Percentiles rank a stretch among this genome's conserved stretches.
These are phyloP conservation scores for Stygiomarasmius scandens DNA, from an alignment of 1,284 basidiomycete genomes.

Conservation along the genomic window DNA sequence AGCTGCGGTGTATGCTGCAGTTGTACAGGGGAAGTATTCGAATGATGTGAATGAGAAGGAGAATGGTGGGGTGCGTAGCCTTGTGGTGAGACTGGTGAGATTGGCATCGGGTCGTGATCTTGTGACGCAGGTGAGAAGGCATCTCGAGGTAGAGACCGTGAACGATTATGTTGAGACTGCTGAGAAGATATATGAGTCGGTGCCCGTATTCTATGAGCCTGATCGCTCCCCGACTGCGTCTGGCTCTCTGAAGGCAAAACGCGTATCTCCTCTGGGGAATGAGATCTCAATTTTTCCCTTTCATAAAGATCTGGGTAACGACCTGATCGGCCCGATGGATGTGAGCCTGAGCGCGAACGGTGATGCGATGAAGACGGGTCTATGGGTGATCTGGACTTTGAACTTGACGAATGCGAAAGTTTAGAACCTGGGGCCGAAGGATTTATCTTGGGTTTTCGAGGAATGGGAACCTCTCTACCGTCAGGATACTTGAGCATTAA, in stretches of 20 bases:
- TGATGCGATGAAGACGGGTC: conserved; percentile 12
- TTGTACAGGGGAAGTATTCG: conserved; percentile 22
- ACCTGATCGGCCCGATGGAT: conserved; percentile 9
- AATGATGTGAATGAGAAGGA: neutral
- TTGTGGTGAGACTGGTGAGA: conserved; percentile 22
- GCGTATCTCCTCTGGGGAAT: conserved; percentile 55
- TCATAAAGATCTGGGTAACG: conserved; percentile 26
- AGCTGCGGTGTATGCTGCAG: conserved; percentile 14
- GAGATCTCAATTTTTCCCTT: conserved; percentile 24
- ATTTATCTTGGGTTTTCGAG: conserved; percentile 27
- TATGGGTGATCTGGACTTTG: conserved; percentile 26
- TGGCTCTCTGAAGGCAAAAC: conserved; percentile 46
- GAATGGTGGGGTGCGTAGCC: neutral
- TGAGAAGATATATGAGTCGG: conserved; percentile 26
- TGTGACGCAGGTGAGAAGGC: conserved; percentile 21
- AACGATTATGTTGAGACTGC: conserved; percentile 36
- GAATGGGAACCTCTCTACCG: conserved; percentile 64
- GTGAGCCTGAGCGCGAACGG: conserved; percentile 13
- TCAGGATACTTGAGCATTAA: conserved; percentile 72
- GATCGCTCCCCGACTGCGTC: conserved; percentile 33
- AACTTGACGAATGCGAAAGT: conserved; percentile 14
- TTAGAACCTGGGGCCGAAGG: conserved; percentile 15
- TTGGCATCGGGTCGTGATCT: conserved; percentile 25
- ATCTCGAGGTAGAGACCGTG: conserved; percentile 47
- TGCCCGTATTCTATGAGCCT: conserved; percentile 26